Evolutionary conservation across 2,329 filamentous ascomycete genomes (phyloP).

Genomic region (Orbilia quercus): DNA sequence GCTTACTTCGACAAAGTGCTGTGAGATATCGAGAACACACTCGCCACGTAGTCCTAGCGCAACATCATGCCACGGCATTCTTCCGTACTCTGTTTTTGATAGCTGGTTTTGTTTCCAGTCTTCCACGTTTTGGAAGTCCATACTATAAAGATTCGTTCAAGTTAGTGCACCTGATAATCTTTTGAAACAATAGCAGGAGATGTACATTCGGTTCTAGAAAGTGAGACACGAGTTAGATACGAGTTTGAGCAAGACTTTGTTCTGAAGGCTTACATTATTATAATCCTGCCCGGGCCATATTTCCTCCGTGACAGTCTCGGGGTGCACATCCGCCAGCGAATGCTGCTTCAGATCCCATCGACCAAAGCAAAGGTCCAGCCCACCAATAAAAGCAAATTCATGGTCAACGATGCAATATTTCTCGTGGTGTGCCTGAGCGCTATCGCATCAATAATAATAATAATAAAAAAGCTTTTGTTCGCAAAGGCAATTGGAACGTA

Average conservation of each 20-base stretch:
- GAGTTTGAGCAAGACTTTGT: neutral
- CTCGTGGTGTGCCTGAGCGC: conserved; percentile 89
- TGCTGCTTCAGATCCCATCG: conserved; percentile 92
- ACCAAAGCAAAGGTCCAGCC: conserved; percentile 93
- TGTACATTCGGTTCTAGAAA: conserved; percentile 51
- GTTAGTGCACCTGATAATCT: conserved; percentile 67
- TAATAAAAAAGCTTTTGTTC: neutral
- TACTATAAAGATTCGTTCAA: conserved; percentile 6
- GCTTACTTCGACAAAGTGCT: conserved; percentile 77
- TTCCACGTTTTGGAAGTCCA: conserved; percentile 91
- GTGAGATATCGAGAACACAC: conserved; percentile 90
- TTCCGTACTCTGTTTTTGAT: conserved; percentile 87
- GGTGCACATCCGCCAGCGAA: conserved; percentile 85
- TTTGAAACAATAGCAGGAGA: neutral
- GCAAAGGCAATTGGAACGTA: conserved; percentile 59
- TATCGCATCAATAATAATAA: conserved; percentile 5
- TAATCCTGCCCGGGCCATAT: conserved; percentile 97
- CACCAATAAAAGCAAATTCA: conserved; percentile 88
- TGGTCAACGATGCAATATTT: conserved; percentile 98
- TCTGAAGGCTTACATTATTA: conserved; percentile 67
- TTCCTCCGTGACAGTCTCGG: conserved; percentile 81
- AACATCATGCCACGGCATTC: conserved; percentile 99
- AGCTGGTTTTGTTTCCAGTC: conserved; percentile 95
- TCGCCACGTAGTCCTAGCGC: conserved; percentile 91
- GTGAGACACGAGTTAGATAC: neutral